phyloP scores from a whole-genome alignment of 371 early-diverging fungal species.

The Dichotomocladium elegans region DNA sequence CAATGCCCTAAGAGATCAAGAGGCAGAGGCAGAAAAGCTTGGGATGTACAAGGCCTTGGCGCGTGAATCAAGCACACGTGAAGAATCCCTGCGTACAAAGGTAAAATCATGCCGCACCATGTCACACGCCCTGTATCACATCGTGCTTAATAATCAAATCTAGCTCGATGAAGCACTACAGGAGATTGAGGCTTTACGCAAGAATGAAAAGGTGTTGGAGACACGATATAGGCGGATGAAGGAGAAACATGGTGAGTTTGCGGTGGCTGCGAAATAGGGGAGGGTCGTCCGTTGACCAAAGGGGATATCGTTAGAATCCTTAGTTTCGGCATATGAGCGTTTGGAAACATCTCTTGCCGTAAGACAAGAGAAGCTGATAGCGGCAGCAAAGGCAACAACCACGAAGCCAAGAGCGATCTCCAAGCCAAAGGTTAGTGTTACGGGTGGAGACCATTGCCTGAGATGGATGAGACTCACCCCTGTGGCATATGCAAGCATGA shows the following conservation, averaged over 20 bases:
- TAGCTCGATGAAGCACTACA: slow-evolving; percentile 41
- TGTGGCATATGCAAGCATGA: too few relatives aligned
- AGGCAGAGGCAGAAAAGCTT: slow-evolving; percentile 24
- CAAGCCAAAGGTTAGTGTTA: too few relatives aligned
- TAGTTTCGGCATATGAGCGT: too few relatives aligned
- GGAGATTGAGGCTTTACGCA: slow-evolving; percentile 25
- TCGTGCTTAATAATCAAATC: background rate
- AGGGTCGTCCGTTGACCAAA: too few relatives aligned
- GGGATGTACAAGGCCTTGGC: slow-evolving; percentile 20
- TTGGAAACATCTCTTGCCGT: too few relatives aligned
- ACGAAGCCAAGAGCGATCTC: too few relatives aligned
- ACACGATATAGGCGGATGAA: slow-evolving; percentile 22
- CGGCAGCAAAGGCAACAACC: too few relatives aligned
- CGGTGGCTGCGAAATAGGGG: too few relatives aligned
- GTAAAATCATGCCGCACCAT: slow-evolving; percentile 5
- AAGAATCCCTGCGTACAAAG: slow-evolving; percentile 25
- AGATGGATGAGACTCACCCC: too few relatives aligned
- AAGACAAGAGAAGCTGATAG: too few relatives aligned
- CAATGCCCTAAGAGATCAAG: slow-evolving; percentile 15
- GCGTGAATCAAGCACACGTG: slow-evolving; percentile 23
- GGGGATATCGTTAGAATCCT: too few relatives aligned
- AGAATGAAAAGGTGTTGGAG: slow-evolving; percentile 33
- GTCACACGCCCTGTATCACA: background rate
- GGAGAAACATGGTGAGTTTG: slow-evolving; percentile 6
- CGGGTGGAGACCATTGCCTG: too few relatives aligned